Evolutionary conservation across 345 rosid species (phyloP).

Genomic region (Arabidopsis arenosa): DNA sequence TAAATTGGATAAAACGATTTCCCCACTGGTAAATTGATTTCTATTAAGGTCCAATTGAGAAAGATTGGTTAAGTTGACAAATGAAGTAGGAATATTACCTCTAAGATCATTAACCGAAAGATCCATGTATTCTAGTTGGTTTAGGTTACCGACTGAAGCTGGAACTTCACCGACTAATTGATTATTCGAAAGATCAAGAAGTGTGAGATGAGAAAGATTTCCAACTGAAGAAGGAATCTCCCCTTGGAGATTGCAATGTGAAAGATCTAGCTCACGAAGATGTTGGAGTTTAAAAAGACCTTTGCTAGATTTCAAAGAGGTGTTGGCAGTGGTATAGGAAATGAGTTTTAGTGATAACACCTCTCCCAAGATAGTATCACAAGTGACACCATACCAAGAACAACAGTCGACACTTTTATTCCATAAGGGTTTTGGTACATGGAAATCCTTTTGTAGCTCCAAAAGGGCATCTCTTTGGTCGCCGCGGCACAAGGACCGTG

Average conservation of each 20-base stretch:
- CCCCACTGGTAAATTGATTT: conserved; percentile 16
- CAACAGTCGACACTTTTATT: background rate
- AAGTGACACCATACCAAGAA: background rate
- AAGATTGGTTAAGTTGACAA: background rate
- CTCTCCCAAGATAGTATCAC: too few species aligned
- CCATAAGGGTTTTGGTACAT: background rate
- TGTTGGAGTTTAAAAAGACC: too few species aligned
- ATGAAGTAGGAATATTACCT: background rate
- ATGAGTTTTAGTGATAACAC: too few species aligned
- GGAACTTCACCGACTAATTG: too few species aligned
- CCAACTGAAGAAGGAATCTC: too few species aligned
- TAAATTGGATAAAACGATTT: background rate
- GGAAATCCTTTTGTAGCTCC: background rate
- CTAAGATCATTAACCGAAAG: background rate
- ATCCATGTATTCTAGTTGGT: background rate
- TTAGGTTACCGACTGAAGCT: background rate
- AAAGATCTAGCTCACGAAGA: too few species aligned
- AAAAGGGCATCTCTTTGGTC: conserved; percentile 35
- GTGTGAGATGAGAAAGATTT: background rate
- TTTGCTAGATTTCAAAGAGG: too few species aligned
- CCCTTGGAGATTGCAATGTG: too few species aligned
- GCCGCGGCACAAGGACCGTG: background rate
- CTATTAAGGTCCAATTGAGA: background rate
- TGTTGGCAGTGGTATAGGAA: too few species aligned
- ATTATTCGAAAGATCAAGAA: background rate